Conservation (phyloP, 176 grass and related monocot species). For the Alloteropsis semialata region DNA sequence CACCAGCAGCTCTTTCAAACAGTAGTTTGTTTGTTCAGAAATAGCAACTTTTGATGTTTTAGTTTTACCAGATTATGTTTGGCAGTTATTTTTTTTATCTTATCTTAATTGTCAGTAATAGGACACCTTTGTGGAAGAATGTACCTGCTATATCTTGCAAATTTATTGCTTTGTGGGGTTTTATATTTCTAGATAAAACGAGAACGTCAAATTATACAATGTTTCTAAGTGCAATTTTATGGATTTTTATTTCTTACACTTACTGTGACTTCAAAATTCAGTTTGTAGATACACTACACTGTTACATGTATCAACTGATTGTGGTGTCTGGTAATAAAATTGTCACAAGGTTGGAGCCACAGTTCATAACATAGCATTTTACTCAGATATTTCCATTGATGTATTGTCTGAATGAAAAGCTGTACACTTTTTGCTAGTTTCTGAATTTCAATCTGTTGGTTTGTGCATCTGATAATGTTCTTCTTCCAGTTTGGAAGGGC, state of each 20-base stretch:
- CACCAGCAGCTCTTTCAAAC: neutral
- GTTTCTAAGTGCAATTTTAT: neutral
- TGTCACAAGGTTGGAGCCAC: neutral
- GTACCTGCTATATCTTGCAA: neutral
- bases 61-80: neutral
- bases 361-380: neutral
- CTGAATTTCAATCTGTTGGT: neutral
- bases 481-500: constrained; percentile 68
- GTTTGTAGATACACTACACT: neutral
- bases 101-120: neutral
- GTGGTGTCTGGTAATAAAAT: neutral
- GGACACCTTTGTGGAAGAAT: neutral
- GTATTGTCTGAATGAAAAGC: neutral
- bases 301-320: neutral
- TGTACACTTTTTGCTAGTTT: neutral
- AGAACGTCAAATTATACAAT: neutral
- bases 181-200: neutral
- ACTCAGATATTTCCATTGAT: neutral
- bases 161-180: neutral
- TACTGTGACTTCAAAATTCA: neutral
- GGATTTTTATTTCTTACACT: neutral
- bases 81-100: neutral
- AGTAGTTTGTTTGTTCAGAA: neutral
- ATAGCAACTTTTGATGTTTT: neutral
- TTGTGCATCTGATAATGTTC: constrained; percentile 14